These are phyloP conservation scores for Linnemannia exigua DNA, from an alignment of 192 early-diverging fungal species.

Conservation along the genomic window DNA sequence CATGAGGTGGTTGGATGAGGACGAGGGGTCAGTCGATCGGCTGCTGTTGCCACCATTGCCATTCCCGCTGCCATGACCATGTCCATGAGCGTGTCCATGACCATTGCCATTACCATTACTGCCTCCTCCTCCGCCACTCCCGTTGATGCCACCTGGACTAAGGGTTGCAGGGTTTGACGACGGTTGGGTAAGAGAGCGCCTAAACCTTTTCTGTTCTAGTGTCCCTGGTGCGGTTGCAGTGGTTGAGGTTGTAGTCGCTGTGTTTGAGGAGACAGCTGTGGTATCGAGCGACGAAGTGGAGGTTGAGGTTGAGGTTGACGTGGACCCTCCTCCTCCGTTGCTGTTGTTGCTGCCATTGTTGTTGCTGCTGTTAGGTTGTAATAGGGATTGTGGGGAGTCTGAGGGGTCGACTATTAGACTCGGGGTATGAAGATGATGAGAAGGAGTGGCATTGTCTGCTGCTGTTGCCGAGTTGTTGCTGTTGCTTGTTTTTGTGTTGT, in stretches of 20 bases:
- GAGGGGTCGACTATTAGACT: neutral
- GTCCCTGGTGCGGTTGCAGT: neutral
- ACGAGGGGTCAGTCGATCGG: conserved; percentile 5
- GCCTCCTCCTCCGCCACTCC: neutral
- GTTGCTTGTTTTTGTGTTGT: neutral
- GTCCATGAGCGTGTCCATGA: neutral
- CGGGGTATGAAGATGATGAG: conserved; percentile 7
- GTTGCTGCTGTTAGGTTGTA: neutral
- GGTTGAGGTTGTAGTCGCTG: conserved; percentile 1
- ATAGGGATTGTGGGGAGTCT: neutral
- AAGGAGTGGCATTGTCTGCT: neutral
- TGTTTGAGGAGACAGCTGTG: neutral
- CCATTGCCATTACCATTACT: neutral
- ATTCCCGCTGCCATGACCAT: neutral
- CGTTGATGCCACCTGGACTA: neutral
- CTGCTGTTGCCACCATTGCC: neutral
- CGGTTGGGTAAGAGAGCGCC: conserved; percentile 30
- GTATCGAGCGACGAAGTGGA: conserved; percentile 18
- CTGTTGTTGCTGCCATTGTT: neutral
- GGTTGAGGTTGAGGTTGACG: conserved; percentile 2
- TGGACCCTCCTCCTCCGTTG: neutral
- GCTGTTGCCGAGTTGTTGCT: neutral
- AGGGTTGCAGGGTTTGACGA: conserved; percentile 20
- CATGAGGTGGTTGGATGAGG: conserved; percentile 19
- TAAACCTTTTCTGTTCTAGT: conserved; percentile 42